Evolutionary conservation across 2,329 filamentous ascomycete genomes (phyloP).

Genomic region (Stromatinia cepivora): DNA sequence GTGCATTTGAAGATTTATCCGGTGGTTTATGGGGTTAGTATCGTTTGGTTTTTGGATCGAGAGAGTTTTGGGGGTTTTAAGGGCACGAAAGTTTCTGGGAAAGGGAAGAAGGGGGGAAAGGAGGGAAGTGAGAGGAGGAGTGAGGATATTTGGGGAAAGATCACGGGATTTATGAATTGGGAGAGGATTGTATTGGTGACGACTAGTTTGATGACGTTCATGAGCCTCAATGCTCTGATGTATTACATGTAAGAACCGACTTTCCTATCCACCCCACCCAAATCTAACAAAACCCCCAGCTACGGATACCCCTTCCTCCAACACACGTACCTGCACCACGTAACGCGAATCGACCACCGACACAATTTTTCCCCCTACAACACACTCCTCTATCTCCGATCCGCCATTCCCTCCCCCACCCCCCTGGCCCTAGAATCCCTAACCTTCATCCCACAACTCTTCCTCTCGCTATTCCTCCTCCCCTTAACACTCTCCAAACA

Average conservation of each 20-base stretch:
- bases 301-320: conserved; percentile 81
- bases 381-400: conserved; percentile 82
- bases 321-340: conserved; percentile 91
- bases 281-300: conserved; percentile 43
- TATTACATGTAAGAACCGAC: conserved; percentile 60
- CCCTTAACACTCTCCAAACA: conserved; percentile 76
- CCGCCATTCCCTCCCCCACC: conserved; percentile 51
- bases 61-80: conserved; percentile 60
- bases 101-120: neutral
- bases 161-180: conserved; percentile 13
- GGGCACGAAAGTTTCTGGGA: conserved; percentile 52
- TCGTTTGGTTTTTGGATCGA: conserved; percentile 77
- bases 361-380: conserved; percentile 99
- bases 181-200: conserved; percentile 48
- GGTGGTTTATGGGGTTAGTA: conserved; percentile 85
- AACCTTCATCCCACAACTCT: conserved; percentile 85
- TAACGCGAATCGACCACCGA: conserved; percentile 90
- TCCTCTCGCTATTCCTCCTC: conserved; percentile 75
- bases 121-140: neutral
- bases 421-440: conserved; percentile 65
- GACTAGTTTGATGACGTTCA: conserved; percentile 71
- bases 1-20: conserved; percentile 99
- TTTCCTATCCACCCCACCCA: neutral
- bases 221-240: conserved; percentile 74
- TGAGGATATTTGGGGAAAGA: conserved; percentile 26